Base-by-base conservation (phyloP, 768 basidiomycete genomes). In the Terana coerulea region DNA sequence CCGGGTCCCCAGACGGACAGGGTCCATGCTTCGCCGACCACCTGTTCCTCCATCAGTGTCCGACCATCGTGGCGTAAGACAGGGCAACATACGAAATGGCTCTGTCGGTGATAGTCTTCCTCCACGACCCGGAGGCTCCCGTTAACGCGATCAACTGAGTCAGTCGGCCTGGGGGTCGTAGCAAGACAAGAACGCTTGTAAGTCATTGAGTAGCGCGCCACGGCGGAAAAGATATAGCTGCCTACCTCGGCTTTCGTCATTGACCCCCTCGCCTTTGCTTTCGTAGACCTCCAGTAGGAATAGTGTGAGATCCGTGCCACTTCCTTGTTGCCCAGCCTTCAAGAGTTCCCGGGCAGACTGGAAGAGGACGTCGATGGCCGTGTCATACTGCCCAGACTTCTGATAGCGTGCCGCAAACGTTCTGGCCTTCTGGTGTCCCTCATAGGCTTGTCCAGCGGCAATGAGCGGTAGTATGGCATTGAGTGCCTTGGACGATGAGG, bases 361-460 rank as follows among this genome's bases (percentile, higher is more conserved):
- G 69, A 97, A 98, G 44, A 98, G 81, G 4, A 98, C 88, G 67
- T 95, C 88, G 68, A 93, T 88, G 15, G 97, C 95, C 12, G 85
- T 85, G 62, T 86, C 85, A 63, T 86, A 85, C 59, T 95, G 87
- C 2, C 74, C 75, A 3, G 89, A 80, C 72, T 93, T 92, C 45
- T 77, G 74, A 66, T 91, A 91, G 60, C 95, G 79, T 3, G 94
- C 85, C 4, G 92, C 92, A 58, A 95, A 97, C 15, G 95, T 98
- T 24, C 95, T 82, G 9, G 94, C 92, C 70, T 98, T 98, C 68
- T 98, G 95, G 61, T 98, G 95, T 0, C 95, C 95, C 55, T 94
- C 91, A 67, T 97, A 97, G 12, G 78, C 68, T 30, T 93, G 91
- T 9, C 85, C 80, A 9, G 75, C 73, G 5, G 77, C 67, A 45